Conservation (phyloP, 148 eudicot genomes). For the Chenopodium formosanum region DNA sequence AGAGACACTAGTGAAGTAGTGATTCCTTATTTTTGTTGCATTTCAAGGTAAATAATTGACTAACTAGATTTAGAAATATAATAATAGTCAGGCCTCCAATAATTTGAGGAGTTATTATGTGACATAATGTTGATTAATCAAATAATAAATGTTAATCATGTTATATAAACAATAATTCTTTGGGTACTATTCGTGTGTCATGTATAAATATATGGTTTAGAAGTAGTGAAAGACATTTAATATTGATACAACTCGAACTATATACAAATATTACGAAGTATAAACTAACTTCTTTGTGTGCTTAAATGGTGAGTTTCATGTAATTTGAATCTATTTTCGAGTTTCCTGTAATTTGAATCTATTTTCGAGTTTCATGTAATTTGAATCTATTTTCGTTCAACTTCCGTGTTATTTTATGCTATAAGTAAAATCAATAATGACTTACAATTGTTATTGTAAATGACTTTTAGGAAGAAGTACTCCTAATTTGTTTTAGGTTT, state of each 20-base stretch:
- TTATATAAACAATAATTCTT: background rate
- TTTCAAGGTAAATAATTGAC: background rate
- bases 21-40: background rate
- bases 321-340: background rate
- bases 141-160: background rate
- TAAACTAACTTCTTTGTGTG: background rate
- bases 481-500: background rate
- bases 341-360: background rate
- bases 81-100: too few relatives aligned
- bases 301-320: background rate
- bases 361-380: background rate
- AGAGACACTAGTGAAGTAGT: background rate
- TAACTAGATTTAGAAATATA: background rate
- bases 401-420: too few relatives aligned
- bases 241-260: background rate
- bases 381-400: background rate
- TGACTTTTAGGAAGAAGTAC: too few relatives aligned
- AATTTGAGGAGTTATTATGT: background rate
- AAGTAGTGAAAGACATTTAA: background rate
- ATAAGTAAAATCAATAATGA: too few relatives aligned
- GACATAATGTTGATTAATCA: background rate
- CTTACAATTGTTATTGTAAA: too few relatives aligned
- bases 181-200: too few relatives aligned
- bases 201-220: background rate
- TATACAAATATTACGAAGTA: too few relatives aligned